Percentiles rank a stretch among this genome's conserved stretches.
These are phyloP conservation scores for Cylindrotheca closterium DNA, from an alignment of 108 stramenopile species.

Conservation along the genomic window DNA sequence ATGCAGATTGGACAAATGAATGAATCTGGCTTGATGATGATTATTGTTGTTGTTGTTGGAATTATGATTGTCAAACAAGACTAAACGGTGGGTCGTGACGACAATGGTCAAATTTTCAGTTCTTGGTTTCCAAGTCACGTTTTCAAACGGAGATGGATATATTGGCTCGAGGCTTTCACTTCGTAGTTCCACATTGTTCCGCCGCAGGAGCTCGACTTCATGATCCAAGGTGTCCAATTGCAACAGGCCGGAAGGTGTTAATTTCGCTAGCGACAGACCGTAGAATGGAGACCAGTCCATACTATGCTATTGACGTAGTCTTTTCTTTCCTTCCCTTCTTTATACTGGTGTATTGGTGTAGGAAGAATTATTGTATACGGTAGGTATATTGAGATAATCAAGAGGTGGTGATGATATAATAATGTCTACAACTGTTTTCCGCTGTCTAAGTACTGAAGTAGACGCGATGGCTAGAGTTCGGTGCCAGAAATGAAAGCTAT, in stretches of 20 bases:
- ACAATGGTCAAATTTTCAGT: slow-evolving; percentile 16
- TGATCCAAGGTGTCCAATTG: slow-evolving; percentile 54
- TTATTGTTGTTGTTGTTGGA: slow-evolving; percentile 34
- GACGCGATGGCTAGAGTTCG: too few relatives aligned
- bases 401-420: too few relatives aligned
- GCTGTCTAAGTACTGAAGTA: too few relatives aligned
- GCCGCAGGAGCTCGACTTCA: slow-evolving; percentile 66
- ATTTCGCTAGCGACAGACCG: slow-evolving; percentile 54
- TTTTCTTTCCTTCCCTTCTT: too few relatives aligned
- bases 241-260: slow-evolving; percentile 74
- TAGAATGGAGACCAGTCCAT: slow-evolving; percentile 69
- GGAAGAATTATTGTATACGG: too few relatives aligned
- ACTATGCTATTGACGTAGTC: too few relatives aligned
- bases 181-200: slow-evolving; percentile 61
- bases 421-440: too few relatives aligned
- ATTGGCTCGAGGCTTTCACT: slow-evolving; percentile 37
- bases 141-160: slow-evolving; percentile 26
- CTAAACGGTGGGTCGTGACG: slow-evolving; percentile 65
- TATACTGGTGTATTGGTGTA: too few relatives aligned
- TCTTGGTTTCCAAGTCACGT: slow-evolving; percentile 22
- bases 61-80: slow-evolving; percentile 37
- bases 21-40: slow-evolving; percentile 35
- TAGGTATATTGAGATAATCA: too few relatives aligned
- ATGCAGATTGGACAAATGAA: slow-evolving; percentile 54
- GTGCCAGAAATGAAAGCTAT: too few relatives aligned